A percentile compares a stretch with the other conserved stretches of the same genome.
phyloP scores from a whole-genome alignment of 1,284 basidiomycete species.

The Marasmius fiardii region DNA sequence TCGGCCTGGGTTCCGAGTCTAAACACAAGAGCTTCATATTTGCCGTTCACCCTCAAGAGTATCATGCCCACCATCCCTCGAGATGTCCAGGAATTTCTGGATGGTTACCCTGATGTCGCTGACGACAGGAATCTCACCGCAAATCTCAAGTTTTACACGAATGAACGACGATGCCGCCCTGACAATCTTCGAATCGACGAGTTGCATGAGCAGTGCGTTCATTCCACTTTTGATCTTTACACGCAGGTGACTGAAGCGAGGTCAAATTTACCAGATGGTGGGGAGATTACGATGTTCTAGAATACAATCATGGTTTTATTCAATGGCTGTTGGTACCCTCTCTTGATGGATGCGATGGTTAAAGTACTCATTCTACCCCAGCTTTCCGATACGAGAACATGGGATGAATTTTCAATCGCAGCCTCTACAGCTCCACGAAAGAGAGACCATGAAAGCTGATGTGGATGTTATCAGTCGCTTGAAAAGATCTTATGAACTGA shows the following conservation, averaged over 20 bases:
- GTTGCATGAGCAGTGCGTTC: constrained; percentile 50
- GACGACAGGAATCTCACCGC: constrained; percentile 37
- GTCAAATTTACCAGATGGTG: constrained; percentile 45
- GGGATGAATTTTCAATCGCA: constrained; percentile 70
- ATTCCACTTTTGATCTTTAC: neutral
- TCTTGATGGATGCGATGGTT: neutral
- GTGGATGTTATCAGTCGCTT: constrained; percentile 48
- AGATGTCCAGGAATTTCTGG: constrained; percentile 63
- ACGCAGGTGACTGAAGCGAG: constrained; percentile 4
- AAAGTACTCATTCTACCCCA: constrained; percentile 21
- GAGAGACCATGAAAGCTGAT: constrained; percentile 54
- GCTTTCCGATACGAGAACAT: constrained; percentile 66
- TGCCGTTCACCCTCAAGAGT: neutral
- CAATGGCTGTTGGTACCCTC: constrained; percentile 63
- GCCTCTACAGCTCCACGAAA: constrained; percentile 64
- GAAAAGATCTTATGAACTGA: constrained; percentile 59
- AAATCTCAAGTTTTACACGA: constrained; percentile 67
- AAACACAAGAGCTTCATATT: no score
- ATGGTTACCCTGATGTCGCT: constrained; percentile 47
- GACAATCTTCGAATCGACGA: constrained; percentile 62
- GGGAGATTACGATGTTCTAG: constrained; percentile 59
- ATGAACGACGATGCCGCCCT: constrained; percentile 53
- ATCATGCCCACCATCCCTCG: constrained; percentile 35
- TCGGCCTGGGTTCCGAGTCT: no score
- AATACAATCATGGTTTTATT: constrained; percentile 69